phyloP scores from a whole-genome alignment of 2,329 filamentous ascomycete species.

The Calonectria pteridis region DNA sequence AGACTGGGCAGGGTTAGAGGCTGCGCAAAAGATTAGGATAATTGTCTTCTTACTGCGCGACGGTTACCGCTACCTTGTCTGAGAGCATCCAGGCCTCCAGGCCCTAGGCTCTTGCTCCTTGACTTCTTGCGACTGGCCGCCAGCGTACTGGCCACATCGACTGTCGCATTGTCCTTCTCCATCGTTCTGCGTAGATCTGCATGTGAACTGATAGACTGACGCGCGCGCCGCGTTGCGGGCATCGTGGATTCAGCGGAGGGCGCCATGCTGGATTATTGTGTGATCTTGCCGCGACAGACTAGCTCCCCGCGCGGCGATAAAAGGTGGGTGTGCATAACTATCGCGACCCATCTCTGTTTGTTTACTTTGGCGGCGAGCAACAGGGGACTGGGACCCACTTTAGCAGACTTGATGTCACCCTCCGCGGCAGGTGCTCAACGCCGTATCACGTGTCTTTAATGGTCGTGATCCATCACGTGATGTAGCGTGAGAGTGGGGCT shows the following conservation, averaged over 20 bases:
- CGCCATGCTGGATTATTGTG: slow-evolving; percentile 48
- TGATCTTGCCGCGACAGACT: slow-evolving; percentile 29
- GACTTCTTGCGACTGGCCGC: slow-evolving; percentile 74
- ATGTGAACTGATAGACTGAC: slow-evolving; percentile 78
- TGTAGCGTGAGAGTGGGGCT: neutral
- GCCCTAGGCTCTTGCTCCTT: slow-evolving; percentile 95
- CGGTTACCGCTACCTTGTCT: slow-evolving; percentile 82
- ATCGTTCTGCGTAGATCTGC: slow-evolving; percentile 64
- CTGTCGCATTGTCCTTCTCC: slow-evolving; percentile 84
- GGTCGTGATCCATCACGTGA: slow-evolving; percentile 45
- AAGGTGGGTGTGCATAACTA: slow-evolving; percentile 40
- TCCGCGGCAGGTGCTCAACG: slow-evolving; percentile 14
- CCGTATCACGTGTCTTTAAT: slow-evolving; percentile 34
- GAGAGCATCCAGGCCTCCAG: slow-evolving; percentile 87
- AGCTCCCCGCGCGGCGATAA: slow-evolving; percentile 40
- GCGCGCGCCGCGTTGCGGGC: slow-evolving; percentile 68
- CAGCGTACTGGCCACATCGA: slow-evolving; percentile 70
- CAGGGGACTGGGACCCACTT: slow-evolving; percentile 40
- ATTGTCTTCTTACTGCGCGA: slow-evolving; percentile 72
- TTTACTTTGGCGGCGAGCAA: slow-evolving; percentile 52
- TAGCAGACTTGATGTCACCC: slow-evolving; percentile 26
- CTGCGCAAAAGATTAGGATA: slow-evolving; percentile 10
- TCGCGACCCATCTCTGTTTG: slow-evolving; percentile 52
- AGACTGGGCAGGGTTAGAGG: slow-evolving; percentile 57
- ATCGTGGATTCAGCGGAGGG: slow-evolving; percentile 59